These are phyloP conservation scores for Cornus suecica DNA, from an alignment of 148 eudicot genomes.

Conservation along the genomic window DNA sequence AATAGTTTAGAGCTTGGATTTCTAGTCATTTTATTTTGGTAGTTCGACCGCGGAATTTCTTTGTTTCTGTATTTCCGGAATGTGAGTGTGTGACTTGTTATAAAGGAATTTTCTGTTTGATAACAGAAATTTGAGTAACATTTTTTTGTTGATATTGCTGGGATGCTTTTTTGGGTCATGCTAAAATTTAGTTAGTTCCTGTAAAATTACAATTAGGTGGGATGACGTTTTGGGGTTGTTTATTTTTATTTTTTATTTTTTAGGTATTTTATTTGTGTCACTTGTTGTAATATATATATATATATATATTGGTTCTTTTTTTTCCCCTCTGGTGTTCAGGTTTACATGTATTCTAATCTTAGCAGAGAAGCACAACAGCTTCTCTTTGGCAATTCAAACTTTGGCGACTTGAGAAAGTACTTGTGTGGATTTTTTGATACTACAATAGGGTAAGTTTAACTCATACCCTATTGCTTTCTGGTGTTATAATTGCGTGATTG, in stretches of 20 bases:
- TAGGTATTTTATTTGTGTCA: neutral
- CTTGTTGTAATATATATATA: neutral
- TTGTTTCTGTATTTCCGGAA: too few relatives aligned
- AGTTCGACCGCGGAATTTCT: too few relatives aligned
- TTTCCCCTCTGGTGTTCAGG: slow-evolving; percentile 12
- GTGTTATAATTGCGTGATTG: neutral
- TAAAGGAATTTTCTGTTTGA: neutral
- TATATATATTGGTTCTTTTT: too few relatives aligned
- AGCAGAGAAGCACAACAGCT: slow-evolving; percentile 14
- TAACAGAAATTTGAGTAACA: neutral
- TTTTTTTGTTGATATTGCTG: too few relatives aligned
- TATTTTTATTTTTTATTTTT: neutral
- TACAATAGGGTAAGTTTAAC: slow-evolving; percentile 5
- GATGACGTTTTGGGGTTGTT: too few relatives aligned
- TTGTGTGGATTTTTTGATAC: slow-evolving; percentile 19
- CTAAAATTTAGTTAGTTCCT: neutral
- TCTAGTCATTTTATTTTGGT: too few relatives aligned
- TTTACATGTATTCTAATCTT: slow-evolving; percentile 9
- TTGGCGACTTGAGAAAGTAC: slow-evolving; percentile 14
- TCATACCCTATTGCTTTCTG: neutral
- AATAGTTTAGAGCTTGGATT: too few relatives aligned
- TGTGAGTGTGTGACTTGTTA: too few relatives aligned
- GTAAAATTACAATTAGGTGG: neutral
- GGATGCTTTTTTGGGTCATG: neutral
- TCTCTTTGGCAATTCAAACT: slow-evolving; percentile 12